phyloP scores from a whole-genome alignment of 768 basidiomycete genomes.

The Xerocomus spinulosus region DNA sequence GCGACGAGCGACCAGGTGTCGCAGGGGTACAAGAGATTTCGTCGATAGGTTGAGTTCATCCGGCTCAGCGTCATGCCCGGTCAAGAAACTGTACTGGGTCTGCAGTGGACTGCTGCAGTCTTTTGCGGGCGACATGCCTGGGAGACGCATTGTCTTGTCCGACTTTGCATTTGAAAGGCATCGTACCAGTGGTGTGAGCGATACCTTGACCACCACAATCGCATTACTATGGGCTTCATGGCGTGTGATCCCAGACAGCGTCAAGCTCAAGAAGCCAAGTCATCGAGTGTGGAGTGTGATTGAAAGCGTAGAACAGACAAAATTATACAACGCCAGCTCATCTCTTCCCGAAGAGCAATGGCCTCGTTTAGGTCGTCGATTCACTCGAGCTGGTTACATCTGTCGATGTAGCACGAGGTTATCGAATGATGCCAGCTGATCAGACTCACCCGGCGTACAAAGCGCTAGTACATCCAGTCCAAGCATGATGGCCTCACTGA shows the following conservation, averaged over 20 bases:
- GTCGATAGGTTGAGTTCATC: slow-evolving; percentile 30
- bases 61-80: slow-evolving; percentile 10
- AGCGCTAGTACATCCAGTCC: not conserved
- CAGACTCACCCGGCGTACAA: not conserved
- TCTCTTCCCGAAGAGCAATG: not conserved
- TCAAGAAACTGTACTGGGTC: slow-evolving; percentile 4
- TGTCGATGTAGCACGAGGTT: not conserved
- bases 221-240: slow-evolving; percentile 52
- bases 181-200: slow-evolving; percentile 25
- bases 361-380: not conserved
- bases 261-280: too few relatives aligned
- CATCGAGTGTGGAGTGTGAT: too few relatives aligned
- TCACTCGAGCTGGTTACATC: not conserved
- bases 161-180: too few relatives aligned
- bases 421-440: not conserved
- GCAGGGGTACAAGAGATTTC: slow-evolving; percentile 12
- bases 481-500: not conserved
- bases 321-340: too few relatives aligned
- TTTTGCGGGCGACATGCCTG: slow-evolving; percentile 36
- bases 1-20: slow-evolving; percentile 21
- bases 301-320: too few relatives aligned
- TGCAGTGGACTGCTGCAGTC: not conserved
- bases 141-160: too few relatives aligned
- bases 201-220: slow-evolving; percentile 4
- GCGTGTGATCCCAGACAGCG: too few relatives aligned